Conservation (phyloP, 2,329 filamentous ascomycete genomes). For the Aspergillus brunneoviolaceus region DNA sequence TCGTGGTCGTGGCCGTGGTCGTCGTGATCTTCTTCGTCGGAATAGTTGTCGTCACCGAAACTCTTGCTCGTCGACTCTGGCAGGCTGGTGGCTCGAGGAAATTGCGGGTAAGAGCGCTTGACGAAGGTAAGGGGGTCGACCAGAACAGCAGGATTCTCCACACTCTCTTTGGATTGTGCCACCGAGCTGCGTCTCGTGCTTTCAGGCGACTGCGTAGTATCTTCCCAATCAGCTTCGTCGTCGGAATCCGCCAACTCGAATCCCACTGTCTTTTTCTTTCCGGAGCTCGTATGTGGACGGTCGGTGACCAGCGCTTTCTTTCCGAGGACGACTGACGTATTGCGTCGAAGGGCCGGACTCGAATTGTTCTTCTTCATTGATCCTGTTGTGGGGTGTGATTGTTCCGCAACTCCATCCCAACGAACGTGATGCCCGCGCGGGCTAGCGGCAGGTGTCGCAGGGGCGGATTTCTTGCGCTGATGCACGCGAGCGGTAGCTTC, state of each 20-base stretch:
- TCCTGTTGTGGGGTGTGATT: constrained; percentile 32
- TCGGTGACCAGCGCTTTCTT: constrained; percentile 42
- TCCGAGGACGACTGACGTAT: constrained; percentile 35
- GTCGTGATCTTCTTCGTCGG: constrained; percentile 24
- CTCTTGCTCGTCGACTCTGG: constrained; percentile 38
- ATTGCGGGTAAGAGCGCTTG: constrained; percentile 41
- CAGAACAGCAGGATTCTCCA: constrained; percentile 35
- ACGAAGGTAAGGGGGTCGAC: constrained; percentile 43
- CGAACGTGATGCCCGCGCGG: constrained; percentile 42
- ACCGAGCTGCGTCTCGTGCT: constrained; percentile 48
- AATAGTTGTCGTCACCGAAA: constrained; percentile 27
- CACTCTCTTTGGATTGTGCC: constrained; percentile 35
- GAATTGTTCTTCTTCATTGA: constrained; percentile 50
- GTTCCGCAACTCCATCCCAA: constrained; percentile 43
- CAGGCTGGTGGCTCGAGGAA: constrained; percentile 39
- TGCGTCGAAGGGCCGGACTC: constrained; percentile 42
- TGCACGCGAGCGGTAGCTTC: constrained; percentile 39
- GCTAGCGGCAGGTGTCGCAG: constrained; percentile 44
- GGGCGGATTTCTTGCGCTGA: constrained; percentile 49
- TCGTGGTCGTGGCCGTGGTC: constrained; percentile 16
- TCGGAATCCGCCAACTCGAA: constrained; percentile 47
- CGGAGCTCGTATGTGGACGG: constrained; percentile 34
- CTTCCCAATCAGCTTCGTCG: constrained; percentile 50
- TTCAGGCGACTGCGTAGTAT: constrained; percentile 49
- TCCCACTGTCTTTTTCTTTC: constrained; percentile 48